A percentile compares a stretch with the other conserved stretches of the same genome.
phyloP scores from a whole-genome alignment of 257 asterid species.

The Schizonepeta tenuifolia region DNA sequence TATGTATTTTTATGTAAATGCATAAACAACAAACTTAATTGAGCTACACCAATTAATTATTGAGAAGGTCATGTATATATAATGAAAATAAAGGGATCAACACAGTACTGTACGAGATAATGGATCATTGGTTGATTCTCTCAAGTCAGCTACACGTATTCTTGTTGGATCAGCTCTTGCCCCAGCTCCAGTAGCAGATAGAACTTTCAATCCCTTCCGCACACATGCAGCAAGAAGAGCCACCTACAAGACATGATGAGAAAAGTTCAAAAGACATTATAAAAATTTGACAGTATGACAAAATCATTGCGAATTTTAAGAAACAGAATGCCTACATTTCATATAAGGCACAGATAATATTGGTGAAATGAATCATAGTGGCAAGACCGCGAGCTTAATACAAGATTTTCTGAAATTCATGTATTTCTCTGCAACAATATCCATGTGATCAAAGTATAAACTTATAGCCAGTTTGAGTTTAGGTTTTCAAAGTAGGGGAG shows the following conservation, averaged over 20 bases:
- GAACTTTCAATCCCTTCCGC: slow-evolving; percentile 86
- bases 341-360: slow-evolving; percentile 10
- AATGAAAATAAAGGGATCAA: slow-evolving; percentile 21
- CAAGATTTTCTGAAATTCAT: neutral
- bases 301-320: slow-evolving; percentile 9
- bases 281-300: slow-evolving; percentile 1
- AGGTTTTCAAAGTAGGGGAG: neutral
- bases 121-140: slow-evolving; percentile 96
- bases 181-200: slow-evolving; percentile 98
- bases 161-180: slow-evolving; percentile 98
- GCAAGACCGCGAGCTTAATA: neutral
- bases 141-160: slow-evolving; percentile 91
- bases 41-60: slow-evolving; percentile 4
- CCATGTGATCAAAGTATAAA: neutral
- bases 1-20: neutral
- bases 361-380: slow-evolving; percentile 14
- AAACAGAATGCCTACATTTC: slow-evolving; percentile 17
- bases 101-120: slow-evolving; percentile 84
- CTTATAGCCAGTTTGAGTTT: neutral
- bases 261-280: slow-evolving; percentile 20
- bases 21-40: neutral
- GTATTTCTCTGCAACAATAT: slow-evolving; percentile 10
- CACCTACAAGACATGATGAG: slow-evolving; percentile 56
- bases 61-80: slow-evolving; percentile 9
- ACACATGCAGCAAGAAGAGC: slow-evolving; percentile 97